Evolutionary conservation across 75 land plant species (phyloP), one percentile per base, ranked within the genome.

Genomic region (Pinus taeda): DNA sequence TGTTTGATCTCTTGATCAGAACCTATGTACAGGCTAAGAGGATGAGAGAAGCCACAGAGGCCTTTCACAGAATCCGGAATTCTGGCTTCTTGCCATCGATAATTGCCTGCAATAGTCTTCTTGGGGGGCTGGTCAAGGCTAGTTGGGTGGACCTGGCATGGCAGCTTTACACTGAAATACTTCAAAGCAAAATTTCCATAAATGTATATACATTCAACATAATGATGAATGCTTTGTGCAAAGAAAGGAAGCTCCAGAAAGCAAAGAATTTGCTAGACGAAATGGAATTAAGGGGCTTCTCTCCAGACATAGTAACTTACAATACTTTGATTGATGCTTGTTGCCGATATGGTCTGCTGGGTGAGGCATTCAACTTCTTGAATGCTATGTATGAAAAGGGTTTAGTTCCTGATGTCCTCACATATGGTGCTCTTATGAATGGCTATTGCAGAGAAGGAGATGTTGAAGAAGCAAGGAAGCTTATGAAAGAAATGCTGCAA

Each of bases 181-280:
- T 77, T 33, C 74, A 74, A 33, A 77, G 84, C 69, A 83, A 90
- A 20, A 67, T 78, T 22, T 53, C 74, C 24, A 24, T 84, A 81
- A 91, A 91, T 81, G 83, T 86, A 37, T 91, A 88, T 81, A 88
- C 88, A 6, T 78, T 88, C 20, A 92, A 92, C 77, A 88, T 88
- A 64, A 88, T 92, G 90, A 74, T 85, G 24, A 84, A 90, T 82
- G 95, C 87, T 57, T 79, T 90, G 45, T 90, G 92, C 79, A 92
- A 92, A 65, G 87, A 90, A 59, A 45, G 80, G 71, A 81, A 85
- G 53, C 69, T 90, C 1, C 81, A 86, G 15, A 62, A 74, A 11
- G 85, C 80, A 8, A 76, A 61, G 37, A 20, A 30, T 2, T 88
- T 90, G 64, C 17, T 92, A 36, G 45, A 49, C 39, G 87, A 86